These are phyloP conservation scores for Naganishia sp. DNA, from an alignment of 1,284 basidiomycete genomes.

Conservation along the genomic window DNA sequence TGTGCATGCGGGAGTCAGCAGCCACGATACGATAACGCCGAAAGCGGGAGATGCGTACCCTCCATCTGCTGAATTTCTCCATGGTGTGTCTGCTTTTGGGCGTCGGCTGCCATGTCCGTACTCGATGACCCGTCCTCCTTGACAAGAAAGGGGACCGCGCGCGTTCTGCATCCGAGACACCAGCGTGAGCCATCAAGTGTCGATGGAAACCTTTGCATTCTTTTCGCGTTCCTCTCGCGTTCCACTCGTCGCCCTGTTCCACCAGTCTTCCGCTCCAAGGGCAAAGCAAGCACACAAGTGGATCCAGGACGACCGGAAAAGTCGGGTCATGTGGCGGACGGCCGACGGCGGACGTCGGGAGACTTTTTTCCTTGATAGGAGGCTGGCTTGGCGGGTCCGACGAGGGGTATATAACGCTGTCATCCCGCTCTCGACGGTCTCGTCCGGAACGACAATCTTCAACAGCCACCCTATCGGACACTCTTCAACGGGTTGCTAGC, in stretches of 20 bases:
- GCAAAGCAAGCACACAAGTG: too few relatives aligned
- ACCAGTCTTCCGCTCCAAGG: too few relatives aligned
- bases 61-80: constrained; percentile 56
- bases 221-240: too few relatives aligned
- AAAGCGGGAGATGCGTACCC: constrained; percentile 40
- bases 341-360: background rate
- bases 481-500: background rate
- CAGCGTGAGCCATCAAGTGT: background rate
- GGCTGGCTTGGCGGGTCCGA: background rate
- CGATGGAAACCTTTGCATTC: too few relatives aligned
- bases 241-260: too few relatives aligned
- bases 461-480: too few relatives aligned
- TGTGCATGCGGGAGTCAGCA: constrained; percentile 33
- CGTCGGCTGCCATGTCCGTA: too few relatives aligned
- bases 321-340: too few relatives aligned
- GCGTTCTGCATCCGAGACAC: constrained; percentile 3
- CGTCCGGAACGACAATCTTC: background rate
- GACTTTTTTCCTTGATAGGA: background rate
- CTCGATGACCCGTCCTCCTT: too few relatives aligned
- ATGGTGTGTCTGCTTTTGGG: constrained; percentile 34
- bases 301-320: too few relatives aligned
- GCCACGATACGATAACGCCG: background rate
- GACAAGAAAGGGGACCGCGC: too few relatives aligned
- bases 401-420: background rate
- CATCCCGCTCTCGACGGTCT: background rate